These are phyloP conservation scores for Verticillium isaacii DNA, from an alignment of 2,329 filamentous ascomycete species.

Conservation along the genomic window DNA sequence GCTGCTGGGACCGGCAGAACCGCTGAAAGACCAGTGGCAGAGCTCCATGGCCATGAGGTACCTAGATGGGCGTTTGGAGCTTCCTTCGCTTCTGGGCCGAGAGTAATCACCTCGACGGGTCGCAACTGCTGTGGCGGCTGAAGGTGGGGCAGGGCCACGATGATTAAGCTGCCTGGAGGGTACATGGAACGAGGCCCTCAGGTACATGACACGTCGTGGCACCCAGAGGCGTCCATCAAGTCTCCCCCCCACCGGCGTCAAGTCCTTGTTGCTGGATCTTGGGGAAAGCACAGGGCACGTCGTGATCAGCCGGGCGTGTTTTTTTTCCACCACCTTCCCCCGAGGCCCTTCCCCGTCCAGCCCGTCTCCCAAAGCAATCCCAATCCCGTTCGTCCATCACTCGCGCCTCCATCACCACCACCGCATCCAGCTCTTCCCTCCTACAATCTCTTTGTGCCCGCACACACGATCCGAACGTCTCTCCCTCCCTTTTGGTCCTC, in stretches of 20 bases:
- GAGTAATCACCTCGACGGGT: background rate
- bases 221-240: background rate
- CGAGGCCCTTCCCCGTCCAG: background rate
- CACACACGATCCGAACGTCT: background rate
- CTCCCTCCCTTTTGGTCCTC: background rate
- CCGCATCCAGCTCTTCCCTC: background rate
- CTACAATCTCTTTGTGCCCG: background rate
- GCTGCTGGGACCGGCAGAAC: background rate
- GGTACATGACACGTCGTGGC: background rate
- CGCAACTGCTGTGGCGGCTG: background rate
- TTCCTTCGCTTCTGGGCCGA: background rate
- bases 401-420: background rate
- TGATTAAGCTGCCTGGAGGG: background rate
- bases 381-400: background rate
- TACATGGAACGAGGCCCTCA: background rate
- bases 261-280: background rate
- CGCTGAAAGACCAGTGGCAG: background rate
- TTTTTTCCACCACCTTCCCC: conserved; percentile 5
- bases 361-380: background rate
- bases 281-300: conserved; percentile 12
- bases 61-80: too few relatives aligned
- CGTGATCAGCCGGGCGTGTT: conserved; percentile 7
- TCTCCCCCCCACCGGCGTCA: background rate
- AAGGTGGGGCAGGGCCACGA: background rate
- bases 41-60: background rate